A percentile compares a stretch with the other conserved stretches of the same genome.
Conservation (phyloP, 768 basidiomycete genomes). For the Phylloporus sp. region DNA sequence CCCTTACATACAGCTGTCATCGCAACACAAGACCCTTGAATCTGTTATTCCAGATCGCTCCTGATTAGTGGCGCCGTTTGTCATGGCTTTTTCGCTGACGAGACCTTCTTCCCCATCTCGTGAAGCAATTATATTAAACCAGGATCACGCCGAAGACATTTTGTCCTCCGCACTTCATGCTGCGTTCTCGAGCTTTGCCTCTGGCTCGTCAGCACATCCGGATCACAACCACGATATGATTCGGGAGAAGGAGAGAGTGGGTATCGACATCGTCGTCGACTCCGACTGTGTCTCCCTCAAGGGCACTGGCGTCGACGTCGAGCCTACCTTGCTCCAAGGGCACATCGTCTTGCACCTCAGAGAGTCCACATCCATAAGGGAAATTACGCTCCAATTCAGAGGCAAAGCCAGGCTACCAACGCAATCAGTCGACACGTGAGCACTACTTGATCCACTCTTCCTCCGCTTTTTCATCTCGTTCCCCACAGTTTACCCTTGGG, state of each 20-base stretch:
- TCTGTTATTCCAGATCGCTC: slow-evolving; percentile 4
- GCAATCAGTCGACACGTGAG: slow-evolving; percentile 55
- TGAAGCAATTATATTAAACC: slow-evolving; percentile 21
- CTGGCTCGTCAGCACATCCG: slow-evolving; percentile 18
- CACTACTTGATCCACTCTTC: slow-evolving; percentile 14
- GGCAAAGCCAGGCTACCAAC: slow-evolving; percentile 77
- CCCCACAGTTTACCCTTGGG: slow-evolving; percentile 17
- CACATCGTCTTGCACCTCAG: slow-evolving; percentile 74
- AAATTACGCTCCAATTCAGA: slow-evolving; percentile 78
- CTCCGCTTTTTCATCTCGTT: not conserved
- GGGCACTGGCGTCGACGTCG: slow-evolving; percentile 79
- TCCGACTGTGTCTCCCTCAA: slow-evolving; percentile 65
- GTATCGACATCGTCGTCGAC: slow-evolving; percentile 75
- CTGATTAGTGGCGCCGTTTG: slow-evolving; percentile 8
- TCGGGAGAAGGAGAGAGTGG: slow-evolving; percentile 46
- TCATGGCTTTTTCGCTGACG: slow-evolving; percentile 34
- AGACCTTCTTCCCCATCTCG: slow-evolving; percentile 32
- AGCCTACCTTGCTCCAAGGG: slow-evolving; percentile 78
- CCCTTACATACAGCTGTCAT: slow-evolving; percentile 3
- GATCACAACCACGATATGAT: slow-evolving; percentile 37
- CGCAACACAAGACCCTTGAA: slow-evolving; percentile 1
- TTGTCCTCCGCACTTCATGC: slow-evolving; percentile 38
- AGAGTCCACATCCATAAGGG: slow-evolving; percentile 80
- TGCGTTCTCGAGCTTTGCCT: slow-evolving; percentile 31
- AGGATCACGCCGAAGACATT: slow-evolving; percentile 31